These are phyloP conservation scores for Vinca minor DNA, from an alignment of 257 asterid species.

Conservation along the genomic window DNA sequence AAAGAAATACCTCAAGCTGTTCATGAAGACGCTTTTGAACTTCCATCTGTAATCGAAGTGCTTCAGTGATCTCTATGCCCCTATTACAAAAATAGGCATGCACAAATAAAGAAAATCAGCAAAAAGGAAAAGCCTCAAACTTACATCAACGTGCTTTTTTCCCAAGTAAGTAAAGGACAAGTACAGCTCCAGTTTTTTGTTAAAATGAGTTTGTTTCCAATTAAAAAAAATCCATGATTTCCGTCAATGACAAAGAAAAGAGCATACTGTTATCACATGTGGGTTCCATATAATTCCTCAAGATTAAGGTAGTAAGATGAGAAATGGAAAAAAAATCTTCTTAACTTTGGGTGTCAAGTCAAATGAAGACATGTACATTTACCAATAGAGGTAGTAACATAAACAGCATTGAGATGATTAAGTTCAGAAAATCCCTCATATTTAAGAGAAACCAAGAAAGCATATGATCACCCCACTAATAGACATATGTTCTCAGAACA, in stretches of 20 bases:
- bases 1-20: constrained; percentile 74
- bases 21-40: constrained; percentile 92
- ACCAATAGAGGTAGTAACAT: not conserved
- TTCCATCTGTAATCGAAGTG: constrained; percentile 82
- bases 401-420: not conserved
- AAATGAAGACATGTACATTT: not conserved
- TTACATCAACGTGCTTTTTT: too few species aligned
- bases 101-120: not conserved
- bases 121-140: too few species aligned
- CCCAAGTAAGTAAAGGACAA: not conserved
- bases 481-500: not conserved
- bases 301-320: not conserved
- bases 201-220: not conserved
- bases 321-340: not conserved
- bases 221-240: not conserved
- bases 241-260: not conserved
- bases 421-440: not conserved
- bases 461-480: too few species aligned
- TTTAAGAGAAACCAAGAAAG: too few species aligned
- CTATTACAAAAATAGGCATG: constrained; percentile 28
- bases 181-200: not conserved
- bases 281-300: not conserved
- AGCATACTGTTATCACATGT: too few species aligned
- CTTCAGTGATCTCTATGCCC: constrained; percentile 90
- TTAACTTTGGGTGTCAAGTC: not conserved